phyloP scores from a whole-genome alignment of 2,329 filamentous ascomycete genomes.

The Dactylellina leptospora region DNA sequence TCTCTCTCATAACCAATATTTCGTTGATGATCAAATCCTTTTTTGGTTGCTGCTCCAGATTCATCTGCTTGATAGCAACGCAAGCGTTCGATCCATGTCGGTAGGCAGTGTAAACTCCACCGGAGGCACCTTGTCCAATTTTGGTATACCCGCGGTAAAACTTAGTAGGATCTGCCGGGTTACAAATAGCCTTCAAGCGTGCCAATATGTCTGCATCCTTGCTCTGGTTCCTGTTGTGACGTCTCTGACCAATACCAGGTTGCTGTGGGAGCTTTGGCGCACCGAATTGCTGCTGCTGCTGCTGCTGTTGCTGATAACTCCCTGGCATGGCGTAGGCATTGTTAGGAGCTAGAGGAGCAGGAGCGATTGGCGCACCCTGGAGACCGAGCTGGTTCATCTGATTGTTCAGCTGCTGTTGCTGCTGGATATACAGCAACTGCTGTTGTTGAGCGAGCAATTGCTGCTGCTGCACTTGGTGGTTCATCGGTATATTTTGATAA shows the following conservation, averaged over 20 bases:
- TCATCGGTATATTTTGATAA: slow-evolving; percentile 25
- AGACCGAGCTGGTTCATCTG: slow-evolving; percentile 60
- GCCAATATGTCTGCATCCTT: slow-evolving; percentile 82
- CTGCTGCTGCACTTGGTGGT: slow-evolving; percentile 40
- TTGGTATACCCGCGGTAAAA: slow-evolving; percentile 89
- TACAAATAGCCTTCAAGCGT: slow-evolving; percentile 87
- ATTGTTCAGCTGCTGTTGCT: slow-evolving; percentile 58
- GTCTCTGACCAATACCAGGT: slow-evolving; percentile 69
- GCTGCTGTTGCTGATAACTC: slow-evolving; percentile 61
- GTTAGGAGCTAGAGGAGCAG: slow-evolving; percentile 14
- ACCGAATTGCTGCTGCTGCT: slow-evolving; percentile 59
- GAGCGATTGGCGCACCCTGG: slow-evolving; percentile 55
- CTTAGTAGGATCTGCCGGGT: slow-evolving; percentile 84
- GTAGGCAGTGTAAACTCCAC: slow-evolving; percentile 91
- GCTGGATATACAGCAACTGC: slow-evolving; percentile 60
- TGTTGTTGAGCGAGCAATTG: slow-evolving; percentile 60
- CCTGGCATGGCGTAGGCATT: slow-evolving; percentile 57
- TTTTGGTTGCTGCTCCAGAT: slow-evolving; percentile 96
- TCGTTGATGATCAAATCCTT: slow-evolving; percentile 99
- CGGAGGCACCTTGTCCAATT: slow-evolving; percentile 96
- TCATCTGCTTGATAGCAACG: slow-evolving; percentile 99
- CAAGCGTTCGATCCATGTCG: slow-evolving; percentile 83
- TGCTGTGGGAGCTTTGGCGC: slow-evolving; percentile 59
- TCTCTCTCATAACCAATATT: slow-evolving; percentile 98
- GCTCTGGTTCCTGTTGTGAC: slow-evolving; percentile 79